Evolutionary conservation across 805 yeast genomes (phyloP), one percentile per base, ranked within the genome.

Genomic region (Sugiyamaella qingdaonensis): DNA sequence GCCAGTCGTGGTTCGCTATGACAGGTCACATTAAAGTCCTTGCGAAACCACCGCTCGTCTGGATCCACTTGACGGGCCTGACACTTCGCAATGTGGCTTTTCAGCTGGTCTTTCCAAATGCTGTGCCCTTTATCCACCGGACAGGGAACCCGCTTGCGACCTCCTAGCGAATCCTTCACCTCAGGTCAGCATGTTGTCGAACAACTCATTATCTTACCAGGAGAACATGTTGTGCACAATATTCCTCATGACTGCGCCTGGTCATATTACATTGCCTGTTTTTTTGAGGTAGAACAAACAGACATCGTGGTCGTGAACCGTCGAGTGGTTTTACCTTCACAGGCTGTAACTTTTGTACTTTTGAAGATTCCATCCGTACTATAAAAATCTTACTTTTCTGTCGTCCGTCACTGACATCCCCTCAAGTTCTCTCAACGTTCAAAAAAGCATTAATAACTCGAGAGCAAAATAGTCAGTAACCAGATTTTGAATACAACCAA

Each of bases 51-150:
- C 10, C 43, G 50, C 18, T 47, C 50, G 9, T 33, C 45, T 4
- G 37, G 39, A 24, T n/a, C 35, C 14, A 24, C 45, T 66, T 72
- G 53, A 61, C 72, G 59, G 51, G 59, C 57, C 44, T 61, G 63
- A 65, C 97, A 89, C 63, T 80, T 82, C 53, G 69, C 72, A 48
- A 83, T 49, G 67, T 89, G 97, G 14, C 61, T 67, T 4, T 71
- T 65, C 41, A 88, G 64, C 49, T 78, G 81, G 42, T 74, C 73
- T 46, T 73, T 73, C 88, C 88, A 85, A 0, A 89, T 81, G 1
- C 84, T 78, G 65, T 89, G 97, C 1, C 79, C 76, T 1, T 85
- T 81, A 66, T 88, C 95, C 29, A 84, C 64, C 0, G 96, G 89
- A 68, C 97, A 89, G 5, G 83, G 80, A 0, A 89, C 76, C 52